phyloP scores from a whole-genome alignment of 2,329 filamentous ascomycete species.

The Xylariales sp. region DNA sequence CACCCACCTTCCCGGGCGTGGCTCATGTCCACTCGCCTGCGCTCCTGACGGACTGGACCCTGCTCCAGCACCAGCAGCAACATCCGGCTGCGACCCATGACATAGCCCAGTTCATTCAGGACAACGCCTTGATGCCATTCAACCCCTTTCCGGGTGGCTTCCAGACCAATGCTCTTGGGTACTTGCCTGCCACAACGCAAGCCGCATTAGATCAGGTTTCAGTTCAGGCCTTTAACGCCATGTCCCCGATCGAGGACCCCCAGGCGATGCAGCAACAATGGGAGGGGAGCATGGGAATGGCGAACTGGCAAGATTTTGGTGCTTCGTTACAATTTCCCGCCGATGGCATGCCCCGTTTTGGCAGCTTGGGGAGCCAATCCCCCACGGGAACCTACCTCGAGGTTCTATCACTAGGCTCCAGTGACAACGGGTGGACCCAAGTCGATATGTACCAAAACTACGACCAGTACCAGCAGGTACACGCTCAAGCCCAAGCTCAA shows the following conservation, averaged over 20 bases:
- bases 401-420: conserved; percentile 80
- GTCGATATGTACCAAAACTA: conserved; percentile 73
- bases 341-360: conserved; percentile 37
- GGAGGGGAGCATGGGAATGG: conserved; percentile 58
- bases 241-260: conserved; percentile 54
- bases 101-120: conserved; percentile 51
- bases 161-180: conserved; percentile 54
- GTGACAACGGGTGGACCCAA: conserved; percentile 82
- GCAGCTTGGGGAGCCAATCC: conserved; percentile 56
- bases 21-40: conserved; percentile 43
- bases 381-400: conserved; percentile 80
- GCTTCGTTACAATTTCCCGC: conserved; percentile 46
- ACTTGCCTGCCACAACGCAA: conserved; percentile 59
- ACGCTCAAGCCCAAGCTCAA: conserved; percentile 36
- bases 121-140: conserved; percentile 52
- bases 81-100: conserved; percentile 40
- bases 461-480: conserved; percentile 54
- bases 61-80: conserved; percentile 51
- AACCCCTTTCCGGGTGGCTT: conserved; percentile 47
- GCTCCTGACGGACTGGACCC: conserved; percentile 57
- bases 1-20: conserved; percentile 44
- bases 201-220: conserved; percentile 55
- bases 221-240: conserved; percentile 53
- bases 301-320: conserved; percentile 78
- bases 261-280: conserved; percentile 51